A percentile compares a stretch with the other conserved stretches of the same genome.
These are phyloP conservation scores for Beauveria varroae DNA, from an alignment of 2,329 filamentous ascomycete species.

Conservation along the genomic window DNA sequence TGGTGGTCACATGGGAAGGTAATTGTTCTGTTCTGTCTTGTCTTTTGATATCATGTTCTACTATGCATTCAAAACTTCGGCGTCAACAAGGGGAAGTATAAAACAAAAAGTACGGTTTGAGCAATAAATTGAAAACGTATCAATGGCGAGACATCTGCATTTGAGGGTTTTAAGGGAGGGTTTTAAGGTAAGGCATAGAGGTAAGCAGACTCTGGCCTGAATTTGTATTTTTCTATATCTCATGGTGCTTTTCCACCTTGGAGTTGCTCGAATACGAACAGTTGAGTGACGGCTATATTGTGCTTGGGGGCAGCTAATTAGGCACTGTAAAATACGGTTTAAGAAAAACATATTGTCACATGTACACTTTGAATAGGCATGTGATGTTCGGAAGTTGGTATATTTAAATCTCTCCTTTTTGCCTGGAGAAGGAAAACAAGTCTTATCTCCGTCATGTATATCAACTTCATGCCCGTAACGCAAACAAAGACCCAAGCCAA, in stretches of 20 bases:
- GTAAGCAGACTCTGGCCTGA: constrained; percentile 10
- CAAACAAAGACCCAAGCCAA: constrained; percentile 10
- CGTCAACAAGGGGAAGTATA: not conserved
- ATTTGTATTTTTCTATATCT: not conserved
- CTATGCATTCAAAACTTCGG: constrained; percentile 4
- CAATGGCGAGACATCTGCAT: not conserved
- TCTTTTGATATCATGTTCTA: not conserved
- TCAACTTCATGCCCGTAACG: not conserved
- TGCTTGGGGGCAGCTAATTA: not conserved
- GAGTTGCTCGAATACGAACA: not conserved
- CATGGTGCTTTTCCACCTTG: not conserved
- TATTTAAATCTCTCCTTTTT: not conserved
- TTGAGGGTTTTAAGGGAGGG: not conserved
- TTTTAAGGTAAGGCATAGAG: constrained; percentile 11
- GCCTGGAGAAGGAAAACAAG: not conserved
- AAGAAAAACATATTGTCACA: not conserved
- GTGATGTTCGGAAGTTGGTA: not conserved
- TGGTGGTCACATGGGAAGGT: constrained; percentile 3
- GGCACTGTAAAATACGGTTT: not conserved
- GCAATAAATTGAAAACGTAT: not conserved
- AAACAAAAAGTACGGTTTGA: not conserved
- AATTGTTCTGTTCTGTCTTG: constrained; percentile 2
- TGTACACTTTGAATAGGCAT: not conserved
- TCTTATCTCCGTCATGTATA: not conserved
- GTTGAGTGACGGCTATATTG: not conserved